Evolutionary conservation across 2,329 filamentous ascomycete genomes (phyloP).

Genomic region (Tolypocladium album): DNA sequence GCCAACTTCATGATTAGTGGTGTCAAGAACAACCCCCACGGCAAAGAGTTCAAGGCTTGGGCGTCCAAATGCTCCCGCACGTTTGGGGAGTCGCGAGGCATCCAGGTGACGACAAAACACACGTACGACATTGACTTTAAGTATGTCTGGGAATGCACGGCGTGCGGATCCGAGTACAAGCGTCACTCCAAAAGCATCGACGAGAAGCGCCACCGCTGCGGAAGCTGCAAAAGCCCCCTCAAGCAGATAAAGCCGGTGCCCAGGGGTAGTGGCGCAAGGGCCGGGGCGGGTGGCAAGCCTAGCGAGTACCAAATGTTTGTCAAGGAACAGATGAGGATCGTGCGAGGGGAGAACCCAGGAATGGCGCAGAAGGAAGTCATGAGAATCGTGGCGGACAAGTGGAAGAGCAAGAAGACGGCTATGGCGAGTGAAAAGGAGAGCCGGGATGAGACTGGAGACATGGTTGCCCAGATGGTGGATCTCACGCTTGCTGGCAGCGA

Average conservation of each 20-base stretch:
- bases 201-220: slow-evolving; percentile 59
- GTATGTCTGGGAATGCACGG: slow-evolving; percentile 72
- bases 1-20: slow-evolving; percentile 82
- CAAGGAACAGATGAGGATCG: slow-evolving; percentile 54
- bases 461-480: neutral
- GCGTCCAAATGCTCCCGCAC: slow-evolving; percentile 40
- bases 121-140: slow-evolving; percentile 85
- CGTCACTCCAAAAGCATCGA: slow-evolving; percentile 83
- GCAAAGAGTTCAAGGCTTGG: slow-evolving; percentile 74
- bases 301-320: slow-evolving; percentile 43
- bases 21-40: slow-evolving; percentile 68
- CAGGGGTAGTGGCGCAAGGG: slow-evolving; percentile 5
- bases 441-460: slow-evolving; percentile 3
- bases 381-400: slow-evolving; percentile 53
- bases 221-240: slow-evolving; percentile 59
- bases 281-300: slow-evolving; percentile 12
- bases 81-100: slow-evolving; percentile 46
- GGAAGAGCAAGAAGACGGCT: slow-evolving; percentile 36
- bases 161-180: slow-evolving; percentile 63
- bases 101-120: slow-evolving; percentile 84
- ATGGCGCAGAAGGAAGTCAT: slow-evolving; percentile 58
- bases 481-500: slow-evolving; percentile 1
- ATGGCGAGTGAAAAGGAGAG: slow-evolving; percentile 8
- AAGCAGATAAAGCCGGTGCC: slow-evolving; percentile 74
- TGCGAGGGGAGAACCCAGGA: slow-evolving; percentile 45